phyloP scores from a whole-genome alignment of 257 asterid species.

The Solanum etuberosum region DNA sequence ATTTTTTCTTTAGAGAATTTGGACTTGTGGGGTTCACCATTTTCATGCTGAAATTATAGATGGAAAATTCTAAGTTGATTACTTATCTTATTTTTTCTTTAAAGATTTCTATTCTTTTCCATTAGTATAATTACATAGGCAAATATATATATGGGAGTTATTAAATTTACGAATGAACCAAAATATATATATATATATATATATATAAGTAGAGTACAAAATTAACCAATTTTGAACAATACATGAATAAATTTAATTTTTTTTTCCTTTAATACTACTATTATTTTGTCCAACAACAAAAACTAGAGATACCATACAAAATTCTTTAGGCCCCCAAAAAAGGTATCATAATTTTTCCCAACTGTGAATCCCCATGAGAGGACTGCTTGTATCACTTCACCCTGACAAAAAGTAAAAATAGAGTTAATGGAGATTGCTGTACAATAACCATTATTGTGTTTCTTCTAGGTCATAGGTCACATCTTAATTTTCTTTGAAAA shows the following conservation, averaged over 20 bases:
- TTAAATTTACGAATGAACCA: not conserved
- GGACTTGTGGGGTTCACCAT: not conserved
- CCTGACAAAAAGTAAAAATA: not conserved
- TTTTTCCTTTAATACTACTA: not conserved
- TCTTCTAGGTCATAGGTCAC: not conserved
- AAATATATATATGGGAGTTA: not conserved
- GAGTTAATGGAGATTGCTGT: not conserved
- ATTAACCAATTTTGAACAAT: not conserved
- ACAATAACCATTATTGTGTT: not conserved
- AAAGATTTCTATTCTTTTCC: not conserved
- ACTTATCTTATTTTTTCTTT: not conserved
- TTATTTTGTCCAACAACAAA: not conserved
- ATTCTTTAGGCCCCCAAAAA: not conserved
- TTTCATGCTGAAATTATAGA: no score
- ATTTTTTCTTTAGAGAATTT: not conserved
- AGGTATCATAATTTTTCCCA: not conserved
- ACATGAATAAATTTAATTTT: not conserved
- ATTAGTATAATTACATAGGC: not conserved
- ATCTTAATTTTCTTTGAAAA: not conserved
- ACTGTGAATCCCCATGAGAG: not conserved
- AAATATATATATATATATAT: no score
- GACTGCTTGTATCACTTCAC: not conserved
- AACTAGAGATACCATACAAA: not conserved
- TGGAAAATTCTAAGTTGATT: no score
- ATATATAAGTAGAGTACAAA: not conserved